Evolutionary conservation across 2,329 filamentous ascomycete genomes (phyloP), one percentile per base, ranked within the genome.

Genomic region (Chrysosporium keratinophilum): DNA sequence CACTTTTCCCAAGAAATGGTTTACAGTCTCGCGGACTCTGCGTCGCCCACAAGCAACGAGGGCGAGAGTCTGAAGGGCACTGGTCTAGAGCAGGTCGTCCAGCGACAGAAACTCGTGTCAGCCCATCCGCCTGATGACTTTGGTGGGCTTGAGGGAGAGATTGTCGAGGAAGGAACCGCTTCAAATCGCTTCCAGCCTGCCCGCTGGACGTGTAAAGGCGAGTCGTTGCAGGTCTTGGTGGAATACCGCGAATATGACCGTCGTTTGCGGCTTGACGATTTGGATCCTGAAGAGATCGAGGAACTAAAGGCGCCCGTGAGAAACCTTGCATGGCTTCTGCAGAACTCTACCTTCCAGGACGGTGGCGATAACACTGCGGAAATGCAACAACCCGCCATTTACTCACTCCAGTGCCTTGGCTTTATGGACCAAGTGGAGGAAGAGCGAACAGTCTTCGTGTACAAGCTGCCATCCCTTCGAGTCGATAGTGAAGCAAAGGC

Each of bases 221-320:
- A 54, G 6, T 49, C 59, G 17, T 17, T 17, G 15, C 43, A 52
- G 17, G 63, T 65, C 5, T 55, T 65, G 40, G 47, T 65, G 11
- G 63, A 65, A 43, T 65, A 63, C 50, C 63, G 60, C 19, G 57
- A 61, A 28, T 65, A 65, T 40, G 63, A 65, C 43, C 57, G 55
- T 35, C 51, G 39, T 31, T 56, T 56, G 40, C 44, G 46, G 7
- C 31, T 46, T 3, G 63, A 61, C 20, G 62, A 65, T 46, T 56
- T 65, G 3, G 62, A 64, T 1, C 40, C 56, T 9, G 59, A 64
- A 2, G 61, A 64, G 34, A 58, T 65, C 17, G 54, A 56, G 5
- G 58, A 60, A 37, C 37, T 61, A 31, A 65, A 65, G 35, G 54
- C 52, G 9, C 63, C 63, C 2, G 54, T 65, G n/a, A 58, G 61